Evolutionary conservation across 139 green algal genomes (phyloP), one percentile per base, ranked within the genome.

Genomic region (Picochlorum sp.): DNA sequence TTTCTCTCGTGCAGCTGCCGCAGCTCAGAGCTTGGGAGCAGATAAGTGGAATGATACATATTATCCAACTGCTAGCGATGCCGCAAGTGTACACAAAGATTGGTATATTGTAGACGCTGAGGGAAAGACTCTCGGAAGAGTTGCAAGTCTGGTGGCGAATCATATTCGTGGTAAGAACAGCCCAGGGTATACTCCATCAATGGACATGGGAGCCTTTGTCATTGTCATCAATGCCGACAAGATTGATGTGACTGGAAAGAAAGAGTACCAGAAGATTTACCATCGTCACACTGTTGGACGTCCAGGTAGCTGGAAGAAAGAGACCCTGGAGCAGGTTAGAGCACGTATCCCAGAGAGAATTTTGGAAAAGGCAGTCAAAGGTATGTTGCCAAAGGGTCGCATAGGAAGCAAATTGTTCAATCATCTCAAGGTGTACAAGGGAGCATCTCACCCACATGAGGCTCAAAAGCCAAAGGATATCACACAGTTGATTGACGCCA

Each of bases 191-290:
- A 85, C 81, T 1, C 94, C 94, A 21, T 90, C 83, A 24, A 91
- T 96, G 82, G 87, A 98, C 79, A 99, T 97, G 91, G 94, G 94
- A 21, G 76, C 69, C 0, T 97, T 90, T 65, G 92, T 99, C 5
- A 68, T 99, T 9, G 85, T 99, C 16, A 84, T 98, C 68, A 98
- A 97, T 71, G 92, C 92, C 0, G 90, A 96, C 5, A 92, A 98
- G 82, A 80, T 94, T 52, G 59, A 50, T 1, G 90, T 99, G 24
- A 87, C 82, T 1, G 94, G 94, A 21, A 89, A 83, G 58, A 99
- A 99, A 83, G 59, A 80, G 18, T 68, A 68, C 9, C 58, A 90
- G 32, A 99, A 99, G 89, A 79, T 87, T 10, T 99, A 99, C 82
- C 84, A 83, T 65, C 78, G 82, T 37, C 83, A 93, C 73, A 80